phyloP scores from a whole-genome alignment of 345 rosid species.

The Rhodamnia rubescens region DNA sequence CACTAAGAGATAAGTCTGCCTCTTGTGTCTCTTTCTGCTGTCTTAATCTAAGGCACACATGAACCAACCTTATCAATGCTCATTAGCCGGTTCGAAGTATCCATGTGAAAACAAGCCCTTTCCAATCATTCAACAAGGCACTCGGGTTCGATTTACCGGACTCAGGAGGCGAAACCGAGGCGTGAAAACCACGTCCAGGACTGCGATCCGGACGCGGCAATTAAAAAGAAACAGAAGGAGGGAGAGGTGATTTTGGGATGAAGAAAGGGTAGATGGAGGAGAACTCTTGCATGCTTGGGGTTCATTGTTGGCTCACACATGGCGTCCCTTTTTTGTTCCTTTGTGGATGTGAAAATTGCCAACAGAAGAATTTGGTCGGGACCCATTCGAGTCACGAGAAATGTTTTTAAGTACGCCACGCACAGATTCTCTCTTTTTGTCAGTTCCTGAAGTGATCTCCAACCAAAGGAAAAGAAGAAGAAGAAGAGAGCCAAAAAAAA shows the following conservation, averaged over 20 bases:
- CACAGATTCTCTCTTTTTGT: not conserved
- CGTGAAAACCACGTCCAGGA: not conserved
- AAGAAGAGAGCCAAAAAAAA: too few relatives aligned
- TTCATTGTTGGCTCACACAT: not conserved
- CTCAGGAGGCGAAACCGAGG: not conserved
- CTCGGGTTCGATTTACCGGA: not conserved
- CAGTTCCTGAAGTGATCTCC: not conserved
- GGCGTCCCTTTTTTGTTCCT: not conserved
- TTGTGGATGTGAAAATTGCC: not conserved
- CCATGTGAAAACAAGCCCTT: not conserved
- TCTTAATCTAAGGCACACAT: not conserved
- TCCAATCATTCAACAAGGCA: not conserved
- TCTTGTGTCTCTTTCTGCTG: not conserved
- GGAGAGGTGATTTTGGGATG: not conserved
- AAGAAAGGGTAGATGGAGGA: not conserved
- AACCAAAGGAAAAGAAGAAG: not conserved
- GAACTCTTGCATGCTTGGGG: not conserved
- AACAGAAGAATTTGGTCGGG: not conserved
- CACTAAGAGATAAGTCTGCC: not conserved
- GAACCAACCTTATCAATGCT: not conserved
- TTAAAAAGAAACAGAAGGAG: not conserved
- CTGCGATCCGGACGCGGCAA: not conserved
- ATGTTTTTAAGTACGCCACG: not conserved
- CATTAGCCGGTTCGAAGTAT: not conserved
- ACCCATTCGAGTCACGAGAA: not conserved